Percentiles rank a stretch among this genome's conserved stretches.
These are phyloP conservation scores for Stentor coeruleus DNA, from an alignment of 73 alveolate genomes.

Conservation along the genomic window DNA sequence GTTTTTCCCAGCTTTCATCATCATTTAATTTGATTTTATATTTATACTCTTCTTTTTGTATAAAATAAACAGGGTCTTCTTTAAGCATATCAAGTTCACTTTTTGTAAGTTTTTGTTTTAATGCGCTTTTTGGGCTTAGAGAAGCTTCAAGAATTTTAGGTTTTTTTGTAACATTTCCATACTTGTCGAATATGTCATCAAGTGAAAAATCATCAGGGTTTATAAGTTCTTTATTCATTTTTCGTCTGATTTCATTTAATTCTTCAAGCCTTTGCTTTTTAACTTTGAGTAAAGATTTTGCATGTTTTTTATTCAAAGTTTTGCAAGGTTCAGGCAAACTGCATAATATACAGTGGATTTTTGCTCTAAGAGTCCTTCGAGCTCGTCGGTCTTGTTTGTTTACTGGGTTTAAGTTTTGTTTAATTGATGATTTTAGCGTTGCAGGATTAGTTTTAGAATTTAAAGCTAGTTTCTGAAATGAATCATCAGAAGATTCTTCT, in stretches of 20 bases:
- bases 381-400: constrained; percentile 1
- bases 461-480: too few species aligned
- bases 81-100: background rate
- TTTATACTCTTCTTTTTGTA: background rate
- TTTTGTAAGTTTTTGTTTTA: background rate
- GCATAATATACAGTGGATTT: background rate
- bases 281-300: background rate
- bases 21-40: background rate
- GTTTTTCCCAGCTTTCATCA: background rate
- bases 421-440: too few species aligned
- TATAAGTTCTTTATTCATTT: background rate
- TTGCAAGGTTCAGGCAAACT: background rate
- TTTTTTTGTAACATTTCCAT: background rate
- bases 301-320: background rate
- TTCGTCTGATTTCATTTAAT: background rate
- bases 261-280: background rate
- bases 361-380: background rate
- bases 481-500: too few species aligned
- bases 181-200: background rate
- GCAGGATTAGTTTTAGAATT: too few species aligned
- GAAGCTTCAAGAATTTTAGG: background rate
- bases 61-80: constrained; percentile 3
- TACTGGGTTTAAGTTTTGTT: too few species aligned
- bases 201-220: background rate
- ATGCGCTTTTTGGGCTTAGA: background rate